Percentiles rank a stretch among this genome's conserved stretches.
These are phyloP conservation scores for Beta lomatogona DNA, from an alignment of 179 eudicot species.

Conservation along the genomic window DNA sequence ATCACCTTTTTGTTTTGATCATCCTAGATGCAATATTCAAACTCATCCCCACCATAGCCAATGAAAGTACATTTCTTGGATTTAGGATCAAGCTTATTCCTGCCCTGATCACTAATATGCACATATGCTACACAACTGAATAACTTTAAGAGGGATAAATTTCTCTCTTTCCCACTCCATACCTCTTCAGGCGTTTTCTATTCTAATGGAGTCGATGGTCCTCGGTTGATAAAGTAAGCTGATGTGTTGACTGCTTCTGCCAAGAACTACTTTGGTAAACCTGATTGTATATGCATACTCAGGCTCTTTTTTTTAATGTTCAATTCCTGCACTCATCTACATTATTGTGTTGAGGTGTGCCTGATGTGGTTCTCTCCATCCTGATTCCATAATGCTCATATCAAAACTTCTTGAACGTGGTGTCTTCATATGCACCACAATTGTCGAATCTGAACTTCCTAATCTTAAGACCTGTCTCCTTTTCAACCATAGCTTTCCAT, in stretches of 20 bases:
- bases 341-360: too few species aligned
- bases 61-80: conserved; percentile 12
- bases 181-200: too few species aligned
- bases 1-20: conserved; percentile 16
- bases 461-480: background rate
- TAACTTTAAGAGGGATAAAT: too few species aligned
- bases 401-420: background rate
- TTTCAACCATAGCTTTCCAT: conserved; percentile 8
- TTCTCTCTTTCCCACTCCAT: too few species aligned
- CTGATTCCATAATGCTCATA: background rate
- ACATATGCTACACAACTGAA: too few species aligned
- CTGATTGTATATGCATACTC: background rate
- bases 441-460: background rate
- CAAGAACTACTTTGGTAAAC: background rate
- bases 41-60: conserved; percentile 24
- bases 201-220: too few species aligned
- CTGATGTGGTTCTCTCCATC: background rate
- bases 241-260: background rate
- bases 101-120: too few species aligned
- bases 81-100: too few species aligned
- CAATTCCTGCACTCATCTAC: background rate
- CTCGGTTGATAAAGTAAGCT: too few species aligned
- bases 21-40: conserved; percentile 25
- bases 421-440: background rate
- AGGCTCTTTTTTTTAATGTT: background rate